These are phyloP conservation scores for Vitis hybrid DNA, from an alignment of 177 flowering plant species.

Conservation along the genomic window DNA sequence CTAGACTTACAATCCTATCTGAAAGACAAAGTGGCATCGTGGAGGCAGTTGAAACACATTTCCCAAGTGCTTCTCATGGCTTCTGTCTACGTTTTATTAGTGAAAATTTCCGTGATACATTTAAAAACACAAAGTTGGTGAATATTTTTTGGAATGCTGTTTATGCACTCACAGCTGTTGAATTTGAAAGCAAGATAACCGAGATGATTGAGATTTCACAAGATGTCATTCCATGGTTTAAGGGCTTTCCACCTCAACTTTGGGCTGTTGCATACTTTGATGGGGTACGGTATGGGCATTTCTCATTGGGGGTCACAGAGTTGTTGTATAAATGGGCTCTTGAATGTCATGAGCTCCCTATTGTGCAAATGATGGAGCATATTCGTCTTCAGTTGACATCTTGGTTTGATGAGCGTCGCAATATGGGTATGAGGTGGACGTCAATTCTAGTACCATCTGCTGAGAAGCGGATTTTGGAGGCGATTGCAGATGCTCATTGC, in stretches of 20 bases:
- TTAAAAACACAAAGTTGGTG: constrained; percentile 80
- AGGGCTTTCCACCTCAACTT: constrained; percentile 63
- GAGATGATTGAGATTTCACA: constrained; percentile 83
- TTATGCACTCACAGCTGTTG: constrained; percentile 76
- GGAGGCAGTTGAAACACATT: constrained; percentile 87
- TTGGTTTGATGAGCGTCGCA: constrained; percentile 67
- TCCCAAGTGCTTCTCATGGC: constrained; percentile 89
- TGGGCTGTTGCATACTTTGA: constrained; percentile 95
- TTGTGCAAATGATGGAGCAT: constrained; percentile 90
- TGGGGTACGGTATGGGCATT: constrained; percentile 88
- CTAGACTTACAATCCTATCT: constrained; percentile 87
- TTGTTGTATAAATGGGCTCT: constrained; percentile 76
- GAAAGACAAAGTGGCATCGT: constrained; percentile 72
- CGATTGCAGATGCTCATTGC: constrained; percentile 80
- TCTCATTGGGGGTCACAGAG: constrained; percentile 71
- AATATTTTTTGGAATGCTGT: constrained; percentile 95
- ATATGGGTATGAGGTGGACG: constrained; percentile 57
- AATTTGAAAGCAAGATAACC: constrained; percentile 70
- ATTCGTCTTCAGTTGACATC: constrained; percentile 59
- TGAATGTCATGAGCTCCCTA: constrained; percentile 86
- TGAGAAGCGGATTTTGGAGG: constrained; percentile 74
- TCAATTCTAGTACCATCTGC: constrained; percentile 86
- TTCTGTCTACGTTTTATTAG: constrained; percentile 79
- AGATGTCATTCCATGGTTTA: constrained; percentile 74
- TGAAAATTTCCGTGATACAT: constrained; percentile 86